phyloP scores from a whole-genome alignment of 768 basidiomycete species.

The Hygrophorus pudorinus region DNA sequence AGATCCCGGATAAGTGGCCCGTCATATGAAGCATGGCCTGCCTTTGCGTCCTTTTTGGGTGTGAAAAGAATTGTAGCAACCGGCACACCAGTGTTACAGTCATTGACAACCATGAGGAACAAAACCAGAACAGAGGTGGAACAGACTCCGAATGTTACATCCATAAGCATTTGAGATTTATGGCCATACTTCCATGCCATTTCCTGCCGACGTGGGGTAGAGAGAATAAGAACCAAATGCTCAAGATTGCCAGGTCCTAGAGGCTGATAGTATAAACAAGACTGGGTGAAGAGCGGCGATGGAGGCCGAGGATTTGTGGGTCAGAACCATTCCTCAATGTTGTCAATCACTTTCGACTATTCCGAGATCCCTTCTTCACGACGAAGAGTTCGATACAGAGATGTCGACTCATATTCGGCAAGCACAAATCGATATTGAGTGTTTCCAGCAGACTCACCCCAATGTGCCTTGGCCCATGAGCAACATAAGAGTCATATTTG shows the following conservation, averaged over 20 bases:
- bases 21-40: slow-evolving; percentile 6
- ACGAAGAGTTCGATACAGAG: background rate
- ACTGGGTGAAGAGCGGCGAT: too few species aligned
- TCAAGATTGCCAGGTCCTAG: too few species aligned
- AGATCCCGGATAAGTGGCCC: background rate
- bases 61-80: slow-evolving; percentile 5
- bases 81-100: slow-evolving; percentile 2
- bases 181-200: slow-evolving; percentile 7
- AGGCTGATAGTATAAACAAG: too few species aligned
- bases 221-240: too few species aligned
- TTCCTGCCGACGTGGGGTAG: slow-evolving; percentile 1
- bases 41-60: slow-evolving; percentile 1
- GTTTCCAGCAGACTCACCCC: background rate
- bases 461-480: background rate
- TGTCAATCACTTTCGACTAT: too few species aligned
- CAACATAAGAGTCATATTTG: background rate
- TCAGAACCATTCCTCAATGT: too few species aligned
- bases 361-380: background rate
- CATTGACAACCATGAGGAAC: slow-evolving; percentile 9
- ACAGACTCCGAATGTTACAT: slow-evolving; percentile 10
- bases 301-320: too few species aligned
- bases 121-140: slow-evolving; percentile 5
- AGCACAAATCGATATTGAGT: background rate
- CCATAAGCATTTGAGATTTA: slow-evolving; percentile 7
- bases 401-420: background rate